Evolutionary conservation across 1,284 basidiomycete genomes (phyloP).

Genomic region (Veloboletus limbatus): DNA sequence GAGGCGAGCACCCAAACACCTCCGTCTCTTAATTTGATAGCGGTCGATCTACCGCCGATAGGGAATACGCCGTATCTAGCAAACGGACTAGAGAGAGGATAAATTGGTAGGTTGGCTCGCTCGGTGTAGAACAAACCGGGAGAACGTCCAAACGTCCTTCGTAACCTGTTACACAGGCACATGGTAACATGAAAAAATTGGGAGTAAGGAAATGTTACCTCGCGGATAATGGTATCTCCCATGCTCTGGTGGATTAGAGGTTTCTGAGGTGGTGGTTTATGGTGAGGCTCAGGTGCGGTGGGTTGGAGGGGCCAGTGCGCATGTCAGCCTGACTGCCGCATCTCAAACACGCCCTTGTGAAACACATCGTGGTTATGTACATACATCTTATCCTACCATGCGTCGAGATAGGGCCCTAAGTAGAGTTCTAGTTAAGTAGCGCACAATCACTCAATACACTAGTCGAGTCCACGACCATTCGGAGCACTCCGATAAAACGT

Average conservation of each 20-base stretch:
- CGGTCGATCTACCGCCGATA: slow-evolving; percentile 81
- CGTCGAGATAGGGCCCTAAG: too few relatives aligned
- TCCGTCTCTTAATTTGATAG: slow-evolving; percentile 68
- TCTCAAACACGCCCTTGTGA: slow-evolving; percentile 13
- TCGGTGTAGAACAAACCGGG: slow-evolving; percentile 43
- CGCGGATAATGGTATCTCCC: slow-evolving; percentile 29
- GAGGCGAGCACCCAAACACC: slow-evolving; percentile 87
- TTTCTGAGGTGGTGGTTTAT: slow-evolving; percentile 14
- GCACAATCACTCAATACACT: too few relatives aligned
- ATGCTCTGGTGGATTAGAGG: slow-evolving; percentile 12
- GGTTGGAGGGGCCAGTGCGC: slow-evolving; percentile 18
- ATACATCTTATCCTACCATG: too few relatives aligned
- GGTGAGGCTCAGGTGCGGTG: slow-evolving; percentile 12
- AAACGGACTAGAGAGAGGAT: slow-evolving; percentile 52
- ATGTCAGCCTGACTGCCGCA: too few relatives aligned
- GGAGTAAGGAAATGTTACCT: slow-evolving; percentile 19
- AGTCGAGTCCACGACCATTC: slow-evolving; percentile 40
- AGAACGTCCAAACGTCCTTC: slow-evolving; percentile 71
- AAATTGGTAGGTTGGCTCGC: slow-evolving; percentile 2
- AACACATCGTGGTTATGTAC: too few relatives aligned
- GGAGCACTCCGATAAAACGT: slow-evolving; percentile 39
- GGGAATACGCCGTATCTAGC: slow-evolving; percentile 66
- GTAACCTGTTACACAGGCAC: slow-evolving; percentile 40
- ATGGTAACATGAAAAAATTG: neutral
- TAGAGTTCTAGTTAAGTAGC: too few relatives aligned